These are phyloP conservation scores for Biscutella auriculata DNA, from an alignment of 441 rosid species.

Conservation along the genomic window DNA sequence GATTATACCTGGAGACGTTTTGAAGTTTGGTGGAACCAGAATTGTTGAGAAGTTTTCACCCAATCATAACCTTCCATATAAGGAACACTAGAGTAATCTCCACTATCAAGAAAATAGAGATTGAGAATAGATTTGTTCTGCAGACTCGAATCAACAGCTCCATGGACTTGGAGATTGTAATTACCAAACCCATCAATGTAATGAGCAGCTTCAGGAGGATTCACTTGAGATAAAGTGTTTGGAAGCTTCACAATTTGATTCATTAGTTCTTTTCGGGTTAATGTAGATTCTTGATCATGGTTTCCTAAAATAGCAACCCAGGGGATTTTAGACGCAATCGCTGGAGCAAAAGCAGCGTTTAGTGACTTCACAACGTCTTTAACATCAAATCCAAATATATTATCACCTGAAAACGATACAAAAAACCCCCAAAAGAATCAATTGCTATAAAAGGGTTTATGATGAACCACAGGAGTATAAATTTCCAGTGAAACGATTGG, in stretches of 20 bases:
- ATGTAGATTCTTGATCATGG: constrained; percentile 69
- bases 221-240: constrained; percentile 47
- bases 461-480: too few relatives aligned
- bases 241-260: constrained; percentile 50
- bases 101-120: constrained; percentile 71
- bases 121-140: constrained; percentile 71
- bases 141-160: constrained; percentile 48
- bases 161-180: too few relatives aligned
- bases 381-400: constrained; percentile 51
- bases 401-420: constrained; percentile 57
- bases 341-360: constrained; percentile 66
- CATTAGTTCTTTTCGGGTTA: constrained; percentile 56
- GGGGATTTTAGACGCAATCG: constrained; percentile 56
- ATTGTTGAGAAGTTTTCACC: constrained; percentile 73
- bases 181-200: too few relatives aligned
- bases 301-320: constrained; percentile 80
- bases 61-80: constrained; percentile 49
- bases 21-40: constrained; percentile 64
- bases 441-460: background rate
- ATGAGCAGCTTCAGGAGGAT: too few relatives aligned
- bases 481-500: background rate
- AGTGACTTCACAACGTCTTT: constrained; percentile 52
- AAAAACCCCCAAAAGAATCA: background rate
- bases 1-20: constrained; percentile 42
- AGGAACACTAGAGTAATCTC: constrained; percentile 65